A percentile compares a stretch with the other conserved stretches of the same genome.
Evolutionary conservation across 2,329 filamentous ascomycete genomes (phyloP).

Genomic region (Trichoderma pleuroti): DNA sequence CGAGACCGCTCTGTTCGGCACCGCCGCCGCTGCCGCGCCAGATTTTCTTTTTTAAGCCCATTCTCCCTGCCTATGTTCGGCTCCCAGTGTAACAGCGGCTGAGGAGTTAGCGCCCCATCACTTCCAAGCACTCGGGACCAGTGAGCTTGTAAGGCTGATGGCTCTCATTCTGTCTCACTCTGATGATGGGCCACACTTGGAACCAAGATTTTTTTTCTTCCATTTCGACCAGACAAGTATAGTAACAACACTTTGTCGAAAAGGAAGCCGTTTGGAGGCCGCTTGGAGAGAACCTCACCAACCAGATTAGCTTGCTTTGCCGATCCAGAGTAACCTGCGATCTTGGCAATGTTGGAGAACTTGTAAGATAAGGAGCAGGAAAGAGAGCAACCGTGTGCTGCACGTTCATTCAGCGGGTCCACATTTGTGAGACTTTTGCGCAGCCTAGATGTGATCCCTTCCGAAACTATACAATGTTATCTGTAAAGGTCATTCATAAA

Average conservation of each 20-base stretch:
- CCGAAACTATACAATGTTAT: neutral
- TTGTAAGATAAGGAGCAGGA: neutral
- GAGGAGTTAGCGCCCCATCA: slow-evolving; percentile 19
- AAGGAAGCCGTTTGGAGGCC: neutral
- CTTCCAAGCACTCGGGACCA: slow-evolving; percentile 20
- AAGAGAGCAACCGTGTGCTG: neutral
- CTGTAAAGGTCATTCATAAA: neutral
- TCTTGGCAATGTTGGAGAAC: neutral
- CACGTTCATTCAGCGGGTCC: neutral
- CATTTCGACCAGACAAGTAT: neutral
- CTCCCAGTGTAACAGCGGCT: slow-evolving; percentile 13
- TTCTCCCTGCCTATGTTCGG: slow-evolving; percentile 9
- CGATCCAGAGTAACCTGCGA: neutral
- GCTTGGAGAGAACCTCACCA: neutral
- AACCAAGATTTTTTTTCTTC: neutral
- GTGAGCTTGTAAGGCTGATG: slow-evolving; percentile 19
- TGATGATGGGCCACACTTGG: neutral
- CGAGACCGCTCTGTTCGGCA: slow-evolving; percentile 19
- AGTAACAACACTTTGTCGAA: neutral
- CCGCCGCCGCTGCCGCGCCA: slow-evolving; percentile 16
- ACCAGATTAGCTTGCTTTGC: neutral
- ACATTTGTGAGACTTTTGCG: neutral
- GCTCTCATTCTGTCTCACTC: neutral
- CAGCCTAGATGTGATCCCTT: neutral
- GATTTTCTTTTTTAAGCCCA: slow-evolving; percentile 8